Evolutionary conservation across 306 rosid genomes (phyloP), one percentile per base, ranked within the genome.

Genomic region (Macrotyloma uniflorum): DNA sequence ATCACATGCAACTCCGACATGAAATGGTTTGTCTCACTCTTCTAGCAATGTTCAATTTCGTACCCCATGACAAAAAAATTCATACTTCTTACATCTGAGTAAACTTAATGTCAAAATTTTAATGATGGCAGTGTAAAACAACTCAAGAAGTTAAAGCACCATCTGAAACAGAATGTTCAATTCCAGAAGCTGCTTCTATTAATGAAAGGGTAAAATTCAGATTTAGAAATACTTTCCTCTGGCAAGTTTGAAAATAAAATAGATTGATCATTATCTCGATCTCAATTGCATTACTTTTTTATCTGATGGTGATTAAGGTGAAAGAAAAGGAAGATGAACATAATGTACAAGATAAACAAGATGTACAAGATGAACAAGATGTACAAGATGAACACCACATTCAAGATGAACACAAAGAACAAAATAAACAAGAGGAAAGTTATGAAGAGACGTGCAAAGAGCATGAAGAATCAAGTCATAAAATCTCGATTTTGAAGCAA

Each of bases 1-100:
- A 77, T 35, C 97, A 90, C 16, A 62, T 90, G 75, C 73, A 70
- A 59, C 78, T 80, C 75, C 91, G 85, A 78, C 81, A 42, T 46
- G 88, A 87, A 70, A 77, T 12, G 59, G 99, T 91, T 72, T 79
- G 45, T 67, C 75, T 70, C 22, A 69, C 64, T 77, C 58, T 51
- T 10, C 63, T 19, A 45, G 5, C 20, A 23, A 18, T 46, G 66
- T 58, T 82, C 69, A 43, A 23, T 16, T 19, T 68, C 38, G 46
- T 50, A 28, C 35, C 2, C 2, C 30, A 2, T 16, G 32, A 19
- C 19, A 59, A 40, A 20, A 19, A 1, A 12, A 64, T 45, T 20
- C 28, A 47, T 11, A 42, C 58, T 67, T 67, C 23, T 24, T 50
- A 47, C 35, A 20, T 40, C 40, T 54, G n/a, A 46, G 11, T 51